Evolutionary conservation across 2,329 filamentous ascomycete genomes (phyloP).

Genomic region (Paracorniculantispora psalliotae): DNA sequence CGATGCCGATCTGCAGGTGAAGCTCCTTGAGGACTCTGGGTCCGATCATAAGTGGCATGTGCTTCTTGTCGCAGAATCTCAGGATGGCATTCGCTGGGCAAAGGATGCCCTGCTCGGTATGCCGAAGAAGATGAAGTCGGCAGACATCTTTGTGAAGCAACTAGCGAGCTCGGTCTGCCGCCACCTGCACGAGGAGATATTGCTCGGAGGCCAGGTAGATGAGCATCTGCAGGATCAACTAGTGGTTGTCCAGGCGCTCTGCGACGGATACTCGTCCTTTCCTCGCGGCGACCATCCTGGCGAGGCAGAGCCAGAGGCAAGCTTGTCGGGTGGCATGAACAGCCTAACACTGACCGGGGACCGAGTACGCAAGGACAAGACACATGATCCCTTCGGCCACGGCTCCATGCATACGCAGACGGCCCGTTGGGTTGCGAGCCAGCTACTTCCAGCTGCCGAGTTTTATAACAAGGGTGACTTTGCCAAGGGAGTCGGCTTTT

Average conservation of each 20-base stretch:
- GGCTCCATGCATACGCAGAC: conserved; percentile 54
- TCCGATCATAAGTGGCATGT: conserved; percentile 49
- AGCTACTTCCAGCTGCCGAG: conserved; percentile 43
- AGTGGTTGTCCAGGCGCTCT: conserved; percentile 54
- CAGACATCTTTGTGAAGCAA: conserved; percentile 29
- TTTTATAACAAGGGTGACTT: conserved; percentile 49
- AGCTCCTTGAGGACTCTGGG: conserved; percentile 45
- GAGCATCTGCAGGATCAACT: conserved; percentile 58
- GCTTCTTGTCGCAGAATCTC: conserved; percentile 51
- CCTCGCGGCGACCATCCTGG: conserved; percentile 24
- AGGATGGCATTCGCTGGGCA: conserved; percentile 41
- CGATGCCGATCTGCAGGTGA: conserved; percentile 39
- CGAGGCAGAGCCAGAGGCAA: conserved; percentile 15
- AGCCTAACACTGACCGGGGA: conserved; percentile 24
- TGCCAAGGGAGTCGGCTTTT: conserved; percentile 42
- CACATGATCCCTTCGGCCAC: conserved; percentile 48
- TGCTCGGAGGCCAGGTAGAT: conserved; percentile 45
- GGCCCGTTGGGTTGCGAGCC: conserved; percentile 53
- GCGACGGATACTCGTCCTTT: conserved; percentile 47
- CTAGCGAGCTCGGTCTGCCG: conserved; percentile 42
- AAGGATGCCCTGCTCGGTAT: conserved; percentile 39
- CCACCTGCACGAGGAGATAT: conserved; percentile 42
- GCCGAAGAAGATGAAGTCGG: conserved; percentile 35
- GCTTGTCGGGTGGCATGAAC: conserved; percentile 24
- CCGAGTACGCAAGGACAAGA: conserved; percentile 38